Conservation (phyloP, 2,329 filamentous ascomycete genomes). For the Pochonia chlamydosporia region DNA sequence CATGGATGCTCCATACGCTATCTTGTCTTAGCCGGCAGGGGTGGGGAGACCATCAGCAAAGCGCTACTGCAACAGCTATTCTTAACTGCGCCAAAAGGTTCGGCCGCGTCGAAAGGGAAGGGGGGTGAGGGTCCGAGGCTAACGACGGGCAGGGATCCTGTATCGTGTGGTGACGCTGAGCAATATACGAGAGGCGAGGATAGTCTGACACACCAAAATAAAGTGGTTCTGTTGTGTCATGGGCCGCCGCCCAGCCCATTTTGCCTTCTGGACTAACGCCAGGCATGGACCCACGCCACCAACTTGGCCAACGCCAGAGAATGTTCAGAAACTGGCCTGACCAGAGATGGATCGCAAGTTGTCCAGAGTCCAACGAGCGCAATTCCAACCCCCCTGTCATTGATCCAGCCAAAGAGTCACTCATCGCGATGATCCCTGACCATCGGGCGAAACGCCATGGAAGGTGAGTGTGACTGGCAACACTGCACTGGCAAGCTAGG, state of each 20-base stretch:
- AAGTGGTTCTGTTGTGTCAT: constrained; percentile 31
- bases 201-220: constrained; percentile 45
- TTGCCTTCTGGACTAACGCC: constrained; percentile 23
- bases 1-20: constrained; percentile 19
- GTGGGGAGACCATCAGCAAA: constrained; percentile 5
- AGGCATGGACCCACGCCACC: constrained; percentile 12
- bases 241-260: constrained; percentile 17
- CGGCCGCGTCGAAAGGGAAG: constrained; percentile 17
- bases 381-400: constrained; percentile 3
- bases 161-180: constrained; percentile 36
- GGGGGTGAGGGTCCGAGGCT: constrained; percentile 10
- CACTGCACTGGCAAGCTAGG: constrained; percentile 1
- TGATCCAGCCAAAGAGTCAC: constrained; percentile 3
- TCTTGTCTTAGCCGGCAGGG: constrained; percentile 25
- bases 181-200: constrained; percentile 45
- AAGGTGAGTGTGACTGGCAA: too few relatives aligned
- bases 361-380: not conserved
- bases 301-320: constrained; percentile 2
- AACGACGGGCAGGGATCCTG: constrained; percentile 23
- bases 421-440: constrained; percentile 4
- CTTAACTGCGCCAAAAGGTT: constrained; percentile 33
- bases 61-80: constrained; percentile 37
- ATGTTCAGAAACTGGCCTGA: not conserved
- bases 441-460: constrained; percentile 4
- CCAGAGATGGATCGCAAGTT: not conserved